phyloP scores from a whole-genome alignment of 2,329 filamentous ascomycete species.

The Microdochium trichocladiopsis region DNA sequence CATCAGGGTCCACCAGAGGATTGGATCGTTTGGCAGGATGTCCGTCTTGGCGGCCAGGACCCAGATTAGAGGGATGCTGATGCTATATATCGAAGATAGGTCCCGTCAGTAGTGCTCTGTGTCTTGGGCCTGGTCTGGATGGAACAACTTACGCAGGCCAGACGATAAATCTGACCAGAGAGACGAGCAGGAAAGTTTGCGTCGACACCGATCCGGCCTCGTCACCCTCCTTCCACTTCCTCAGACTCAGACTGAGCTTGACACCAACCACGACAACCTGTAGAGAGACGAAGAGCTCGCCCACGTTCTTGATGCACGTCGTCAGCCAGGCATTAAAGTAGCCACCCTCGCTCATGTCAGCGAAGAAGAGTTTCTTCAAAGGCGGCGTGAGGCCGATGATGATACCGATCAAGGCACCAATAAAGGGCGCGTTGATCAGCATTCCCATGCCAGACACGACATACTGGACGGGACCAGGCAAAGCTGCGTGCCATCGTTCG shows the following conservation, averaged over 20 bases:
- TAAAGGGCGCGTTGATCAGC: slow-evolving; percentile 44
- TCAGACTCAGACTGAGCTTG: slow-evolving; percentile 42
- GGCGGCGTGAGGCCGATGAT: slow-evolving; percentile 44
- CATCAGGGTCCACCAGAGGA: slow-evolving; percentile 55
- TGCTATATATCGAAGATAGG: slow-evolving; percentile 13
- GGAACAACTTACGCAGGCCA: slow-evolving; percentile 43
- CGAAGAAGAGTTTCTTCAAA: slow-evolving; percentile 48
- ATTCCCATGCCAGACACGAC: slow-evolving; percentile 23
- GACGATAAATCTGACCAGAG: slow-evolving; percentile 40
- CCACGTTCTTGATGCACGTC: slow-evolving; percentile 43
- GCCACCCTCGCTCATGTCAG: slow-evolving; percentile 39
- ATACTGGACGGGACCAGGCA: slow-evolving; percentile 27
- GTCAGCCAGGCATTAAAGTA: slow-evolving; percentile 52
- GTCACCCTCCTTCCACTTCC: slow-evolving; percentile 36
- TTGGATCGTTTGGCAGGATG: slow-evolving; percentile 39
- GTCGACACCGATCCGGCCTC: slow-evolving; percentile 32
- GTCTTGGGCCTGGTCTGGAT: no score
- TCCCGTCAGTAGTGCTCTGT: no score
- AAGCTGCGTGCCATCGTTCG: slow-evolving; percentile 3
- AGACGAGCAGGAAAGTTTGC: slow-evolving; percentile 34
- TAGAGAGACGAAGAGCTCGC: slow-evolving; percentile 48
- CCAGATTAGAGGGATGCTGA: slow-evolving; percentile 43
- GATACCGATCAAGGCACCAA: slow-evolving; percentile 42
- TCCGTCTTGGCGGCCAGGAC: slow-evolving; percentile 36
- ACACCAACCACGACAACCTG: slow-evolving; percentile 53